Evolutionary conservation across 495 filamentous ascomycete species (phyloP), one percentile per base, ranked within the genome.

Genomic region (Echria macrotheca): DNA sequence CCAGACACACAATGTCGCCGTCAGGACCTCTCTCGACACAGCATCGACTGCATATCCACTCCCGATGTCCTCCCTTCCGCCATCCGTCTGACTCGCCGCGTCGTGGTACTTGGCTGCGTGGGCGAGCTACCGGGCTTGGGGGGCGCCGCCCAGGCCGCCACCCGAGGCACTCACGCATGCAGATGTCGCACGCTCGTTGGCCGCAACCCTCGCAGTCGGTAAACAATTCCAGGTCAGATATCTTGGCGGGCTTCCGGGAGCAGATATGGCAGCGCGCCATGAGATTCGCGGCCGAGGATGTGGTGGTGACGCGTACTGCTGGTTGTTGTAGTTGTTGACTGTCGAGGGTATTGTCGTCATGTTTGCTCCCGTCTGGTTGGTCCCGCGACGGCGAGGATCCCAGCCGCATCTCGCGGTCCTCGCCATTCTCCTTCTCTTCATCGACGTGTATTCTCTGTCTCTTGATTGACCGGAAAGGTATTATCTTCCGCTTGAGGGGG

Each of bases 201-300:
- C 67, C 66, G 47, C 72, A 76, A 5, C 67, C 71, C 44, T 65
- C 58, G 46, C 72, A 76, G 47, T 73, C 63, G 35, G 69, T 66
- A 46, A 69, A 76, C 24, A 64, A 68, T 49, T 76, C 71, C 31
- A 74, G 68, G 50, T 76, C 69, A 29, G 68, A 64, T 44, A 69
- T 74, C 61, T 68, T 73, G 50, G 55, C 69, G 0, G 72, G 72
- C 32, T 69, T 68, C 23, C 71, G 68, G 52, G 58, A 67, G 60
- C 72, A 76, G 48, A 76, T 70, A 60, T 76, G 70, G 50, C 72
- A 76, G 11, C 70, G 67, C 44, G 47, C 67, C 41, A 73, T 66
- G 1, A 62, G 48, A 0, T 57, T 39, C 1, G 59, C 31, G 2
- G 58, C 17, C n/a, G 52, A 26, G 35, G 47, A n/a, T n/a, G n/a